A percentile compares a stretch with the other conserved stretches of the same genome.
Evolutionary conservation across 139 green algal genomes (phyloP).

Genomic region (Haematococcus lacustris): DNA sequence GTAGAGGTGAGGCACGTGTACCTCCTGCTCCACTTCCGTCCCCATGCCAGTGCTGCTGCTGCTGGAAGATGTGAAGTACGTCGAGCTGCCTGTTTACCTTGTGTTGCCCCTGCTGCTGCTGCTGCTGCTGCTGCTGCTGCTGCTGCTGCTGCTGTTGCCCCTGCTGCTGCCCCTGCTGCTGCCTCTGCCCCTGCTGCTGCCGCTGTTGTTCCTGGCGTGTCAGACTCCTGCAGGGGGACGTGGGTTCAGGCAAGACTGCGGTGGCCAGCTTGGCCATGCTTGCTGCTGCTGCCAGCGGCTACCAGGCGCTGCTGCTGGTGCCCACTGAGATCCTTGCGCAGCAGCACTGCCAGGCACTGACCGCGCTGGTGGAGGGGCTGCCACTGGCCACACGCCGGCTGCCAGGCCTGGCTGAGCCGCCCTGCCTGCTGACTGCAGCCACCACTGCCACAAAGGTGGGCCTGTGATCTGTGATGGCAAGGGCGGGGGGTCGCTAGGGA

Average conservation of each 20-base stretch:
- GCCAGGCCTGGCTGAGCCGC: no score
- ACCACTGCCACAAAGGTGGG: no score
- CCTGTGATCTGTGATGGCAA: no score
- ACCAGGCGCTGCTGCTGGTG: slow-evolving; percentile 80
- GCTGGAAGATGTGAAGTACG: neutral
- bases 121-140: neutral
- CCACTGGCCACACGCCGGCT: slow-evolving; percentile 12
- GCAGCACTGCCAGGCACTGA: slow-evolving; percentile 57
- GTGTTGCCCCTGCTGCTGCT: neutral
- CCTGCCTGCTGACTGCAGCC: no score
- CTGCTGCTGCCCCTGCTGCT: neutral
- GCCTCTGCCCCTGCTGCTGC: neutral
- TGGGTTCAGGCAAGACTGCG: slow-evolving; percentile 91
- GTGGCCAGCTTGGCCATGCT: slow-evolving; percentile 82
- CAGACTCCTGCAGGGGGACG: slow-evolving; percentile 90
- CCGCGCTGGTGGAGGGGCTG: slow-evolving; percentile 23
- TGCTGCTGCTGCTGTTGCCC: neutral
- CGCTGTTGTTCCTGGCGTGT: neutral
- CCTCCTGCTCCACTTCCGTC: neutral
- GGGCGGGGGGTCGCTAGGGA: no score
- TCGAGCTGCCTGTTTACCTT: neutral
- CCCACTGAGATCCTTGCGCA: slow-evolving; percentile 85
- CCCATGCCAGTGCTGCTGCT: no score
- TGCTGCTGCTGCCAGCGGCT: slow-evolving; percentile 56
- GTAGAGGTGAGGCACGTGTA: neutral